These are phyloP conservation scores for Moesziomyces sp. DNA, from an alignment of 1,284 basidiomycete species.

Conservation along the genomic window DNA sequence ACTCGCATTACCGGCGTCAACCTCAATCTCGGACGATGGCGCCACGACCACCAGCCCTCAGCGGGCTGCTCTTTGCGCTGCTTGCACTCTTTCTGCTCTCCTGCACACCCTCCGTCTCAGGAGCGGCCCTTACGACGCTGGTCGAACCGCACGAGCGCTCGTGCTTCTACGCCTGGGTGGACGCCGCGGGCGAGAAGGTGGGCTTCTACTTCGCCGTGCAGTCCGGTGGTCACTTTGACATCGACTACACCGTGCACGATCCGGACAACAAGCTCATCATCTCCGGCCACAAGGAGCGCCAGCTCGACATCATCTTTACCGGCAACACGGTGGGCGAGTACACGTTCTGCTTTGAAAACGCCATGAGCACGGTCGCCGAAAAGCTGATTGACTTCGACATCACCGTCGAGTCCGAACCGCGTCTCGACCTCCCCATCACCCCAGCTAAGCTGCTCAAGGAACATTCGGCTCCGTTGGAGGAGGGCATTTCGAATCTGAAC, in stretches of 20 bases:
- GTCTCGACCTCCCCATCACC: slow-evolving; percentile 60
- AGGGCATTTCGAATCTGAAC: slow-evolving; percentile 52
- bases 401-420: slow-evolving; percentile 66
- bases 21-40: no score
- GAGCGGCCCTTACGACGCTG: slow-evolving; percentile 84
- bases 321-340: slow-evolving; percentile 95
- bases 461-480: slow-evolving; percentile 62
- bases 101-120: slow-evolving; percentile 1
- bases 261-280: slow-evolving; percentile 87
- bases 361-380: slow-evolving; percentile 68
- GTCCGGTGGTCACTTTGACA: slow-evolving; percentile 95
- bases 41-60: no score
- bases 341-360: slow-evolving; percentile 97
- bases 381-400: slow-evolving; percentile 67
- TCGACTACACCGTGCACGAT: slow-evolving; percentile 92
- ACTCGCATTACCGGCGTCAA: no score
- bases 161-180: slow-evolving; percentile 97
- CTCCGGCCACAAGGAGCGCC: slow-evolving; percentile 85
- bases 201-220: slow-evolving; percentile 82
- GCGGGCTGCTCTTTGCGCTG: slow-evolving; percentile 1
- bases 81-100: slow-evolving; percentile 4
- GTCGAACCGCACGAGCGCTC: slow-evolving; percentile 85
- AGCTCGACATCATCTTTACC: slow-evolving; percentile 96
- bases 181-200: slow-evolving; percentile 89
- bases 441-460: slow-evolving; percentile 58